Evolutionary conservation across 2,329 filamentous ascomycete genomes (phyloP), one percentile per base, ranked within the genome.

Genomic region (Alternaria arborescens): DNA sequence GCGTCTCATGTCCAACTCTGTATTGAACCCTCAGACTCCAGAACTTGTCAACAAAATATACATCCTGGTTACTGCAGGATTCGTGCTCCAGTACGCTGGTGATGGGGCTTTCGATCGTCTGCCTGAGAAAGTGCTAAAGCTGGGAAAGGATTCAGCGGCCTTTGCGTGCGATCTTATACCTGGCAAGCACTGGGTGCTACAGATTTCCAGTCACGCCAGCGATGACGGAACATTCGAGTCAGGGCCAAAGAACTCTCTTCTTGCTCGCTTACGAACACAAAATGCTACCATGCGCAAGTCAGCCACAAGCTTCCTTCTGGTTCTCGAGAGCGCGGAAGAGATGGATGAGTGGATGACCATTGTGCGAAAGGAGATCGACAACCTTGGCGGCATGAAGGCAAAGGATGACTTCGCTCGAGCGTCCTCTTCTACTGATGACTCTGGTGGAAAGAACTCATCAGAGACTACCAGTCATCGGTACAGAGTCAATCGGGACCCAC

Each of bases 151-250:
- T 48, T 94, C 91, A 3, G 91, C 90, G 11, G 92, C 91, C 5
- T 94, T 93, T 76, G 92, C 89, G 1, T 93, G 88, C 67, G 92
- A 95, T 73, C 83, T 91, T 14, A 92, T 94, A 56, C 90, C 91
- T 3, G 92, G 92, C 6, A 88, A 87, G 61, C 91, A 93, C 71
- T 94, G 91, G 87, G 92, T 94, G 6, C 77, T 94, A 14, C 91
- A 93, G 67, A 87, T 94, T 22, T 89, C 88, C 3, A 89, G 91
- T 36, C 81, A 83, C 8, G 87, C 88, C 58, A 88, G 89, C 51
- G 78, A 85, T 3, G 86, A 90, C 34, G 86, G 86, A 28, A 80
- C 72, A 5, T 70, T 79, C 1, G 72, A 83, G 14, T 61, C 68
- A 5, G 70, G 60, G 2, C 77, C 77, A 38, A 81, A 86, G 3